Evolutionary conservation across 2,329 filamentous ascomycete genomes (phyloP).

Genomic region (Sporothrix euskadiensis): DNA sequence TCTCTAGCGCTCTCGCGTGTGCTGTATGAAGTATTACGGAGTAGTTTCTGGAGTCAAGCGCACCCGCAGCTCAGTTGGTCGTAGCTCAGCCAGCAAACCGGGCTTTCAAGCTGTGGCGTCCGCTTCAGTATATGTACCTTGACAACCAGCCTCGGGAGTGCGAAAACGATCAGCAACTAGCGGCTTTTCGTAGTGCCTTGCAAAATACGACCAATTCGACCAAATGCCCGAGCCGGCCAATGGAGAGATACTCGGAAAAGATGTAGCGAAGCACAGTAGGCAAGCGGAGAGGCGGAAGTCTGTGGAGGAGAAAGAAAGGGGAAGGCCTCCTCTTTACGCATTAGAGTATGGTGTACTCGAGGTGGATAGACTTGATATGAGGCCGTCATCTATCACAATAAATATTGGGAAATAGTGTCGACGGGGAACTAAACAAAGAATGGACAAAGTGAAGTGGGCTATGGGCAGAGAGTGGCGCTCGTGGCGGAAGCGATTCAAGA

Average conservation of each 20-base stretch:
- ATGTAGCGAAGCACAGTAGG: neutral
- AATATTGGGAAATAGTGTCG: neutral
- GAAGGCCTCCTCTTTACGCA: neutral
- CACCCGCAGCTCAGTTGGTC: neutral
- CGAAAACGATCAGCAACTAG: constrained; percentile 2
- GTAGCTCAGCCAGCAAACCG: neutral
- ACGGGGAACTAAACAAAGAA: neutral
- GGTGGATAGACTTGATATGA: neutral
- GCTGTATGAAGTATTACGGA: neutral
- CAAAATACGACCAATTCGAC: too few species aligned
- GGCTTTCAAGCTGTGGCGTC: neutral
- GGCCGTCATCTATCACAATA: neutral
- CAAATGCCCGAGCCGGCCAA: neutral
- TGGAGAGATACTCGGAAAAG: constrained; percentile 3
- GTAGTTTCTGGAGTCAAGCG: neutral
- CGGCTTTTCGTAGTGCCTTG: neutral
- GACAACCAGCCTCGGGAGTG: neutral
- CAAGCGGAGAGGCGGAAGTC: neutral
- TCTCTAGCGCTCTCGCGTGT: neutral
- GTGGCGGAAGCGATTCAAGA: neutral
- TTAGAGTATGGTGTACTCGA: neutral
- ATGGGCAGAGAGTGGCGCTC: neutral
- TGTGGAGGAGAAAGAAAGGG: neutral
- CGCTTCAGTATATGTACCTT: neutral
- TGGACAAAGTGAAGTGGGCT: neutral